Conservation (phyloP, 805 yeast genomes). For the Saccharomyces cerevisiae region DNA sequence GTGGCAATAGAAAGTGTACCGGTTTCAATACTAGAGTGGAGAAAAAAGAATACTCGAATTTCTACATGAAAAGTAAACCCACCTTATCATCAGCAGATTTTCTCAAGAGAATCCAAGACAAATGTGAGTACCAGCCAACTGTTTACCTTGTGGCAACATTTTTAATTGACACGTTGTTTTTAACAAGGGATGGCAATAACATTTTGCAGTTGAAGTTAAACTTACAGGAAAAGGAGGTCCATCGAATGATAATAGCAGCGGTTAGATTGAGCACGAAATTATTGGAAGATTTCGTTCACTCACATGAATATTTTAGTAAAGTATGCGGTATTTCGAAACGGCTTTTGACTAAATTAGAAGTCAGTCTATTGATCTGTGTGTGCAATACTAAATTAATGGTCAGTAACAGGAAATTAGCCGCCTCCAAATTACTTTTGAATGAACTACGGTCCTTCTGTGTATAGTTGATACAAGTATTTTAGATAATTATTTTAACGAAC, state of each 20-base stretch:
- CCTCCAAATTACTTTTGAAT: slow-evolving; percentile 7
- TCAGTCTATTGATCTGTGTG: slow-evolving; percentile 15
- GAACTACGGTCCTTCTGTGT: slow-evolving; percentile 7
- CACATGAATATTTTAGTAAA: slow-evolving; percentile 39
- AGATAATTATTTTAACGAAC: neutral
- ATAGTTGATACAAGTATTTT: neutral
- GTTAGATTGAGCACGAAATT: slow-evolving; percentile 39
- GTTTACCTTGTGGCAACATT: slow-evolving; percentile 23
- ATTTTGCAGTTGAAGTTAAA: slow-evolving; percentile 19
- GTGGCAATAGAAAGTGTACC: neutral
- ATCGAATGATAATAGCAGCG: slow-evolving; percentile 38
- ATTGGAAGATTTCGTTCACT: slow-evolving; percentile 40
- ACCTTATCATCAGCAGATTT: slow-evolving; percentile 19
- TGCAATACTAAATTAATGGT: slow-evolving; percentile 16
- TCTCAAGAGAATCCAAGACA: slow-evolving; percentile 23
- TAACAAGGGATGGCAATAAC: slow-evolving; percentile 8
- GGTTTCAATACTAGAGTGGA: neutral
- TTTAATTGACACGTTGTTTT: slow-evolving; percentile 17
- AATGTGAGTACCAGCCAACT: slow-evolving; percentile 23
- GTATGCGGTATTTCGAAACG: slow-evolving; percentile 39
- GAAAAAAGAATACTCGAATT: slow-evolving; percentile 7
- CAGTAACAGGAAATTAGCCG: slow-evolving; percentile 11
- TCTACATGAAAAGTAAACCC: slow-evolving; percentile 26
- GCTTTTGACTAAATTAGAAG: slow-evolving; percentile 23
- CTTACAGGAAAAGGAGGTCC: slow-evolving; percentile 32